These are phyloP conservation scores for Saccharomyces kudriavzevii DNA, from an alignment of 805 yeast species.

Conservation along the genomic window DNA sequence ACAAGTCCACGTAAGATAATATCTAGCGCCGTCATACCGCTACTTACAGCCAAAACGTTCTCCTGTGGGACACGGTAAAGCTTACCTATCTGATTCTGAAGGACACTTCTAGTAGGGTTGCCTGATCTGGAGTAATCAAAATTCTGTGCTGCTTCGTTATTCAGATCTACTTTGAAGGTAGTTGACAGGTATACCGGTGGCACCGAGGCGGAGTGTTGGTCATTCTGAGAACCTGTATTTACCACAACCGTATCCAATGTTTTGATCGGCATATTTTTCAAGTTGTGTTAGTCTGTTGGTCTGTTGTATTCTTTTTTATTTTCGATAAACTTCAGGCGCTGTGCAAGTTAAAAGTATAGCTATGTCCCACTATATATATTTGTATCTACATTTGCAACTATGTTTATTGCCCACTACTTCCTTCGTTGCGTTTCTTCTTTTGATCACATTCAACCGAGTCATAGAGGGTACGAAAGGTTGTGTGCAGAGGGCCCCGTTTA, in stretches of 20 bases:
- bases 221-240: constrained; percentile 28
- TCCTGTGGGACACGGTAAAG: constrained; percentile 60
- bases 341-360: neutral
- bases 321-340: neutral
- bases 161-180: constrained; percentile 78
- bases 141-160: constrained; percentile 43
- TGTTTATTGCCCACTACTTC: neutral
- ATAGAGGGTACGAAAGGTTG: neutral
- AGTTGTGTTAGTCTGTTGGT: neutral
- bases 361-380: neutral
- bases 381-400: neutral
- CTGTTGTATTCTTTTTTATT: neutral
- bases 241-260: neutral
- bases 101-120: constrained; percentile 79
- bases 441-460: neutral
- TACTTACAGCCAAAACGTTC: constrained; percentile 70
- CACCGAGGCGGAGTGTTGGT: constrained; percentile 69
- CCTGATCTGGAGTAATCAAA: constrained; percentile 88
- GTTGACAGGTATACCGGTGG: constrained; percentile 91
- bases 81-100: constrained; percentile 70
- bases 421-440: neutral
- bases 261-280: neutral
- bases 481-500: neutral
- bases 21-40: constrained; percentile 92
- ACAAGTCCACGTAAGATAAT: constrained; percentile 63